phyloP scores from a whole-genome alignment of 2,329 filamentous ascomycete genomes.

The Hypoxylon sp. region DNA sequence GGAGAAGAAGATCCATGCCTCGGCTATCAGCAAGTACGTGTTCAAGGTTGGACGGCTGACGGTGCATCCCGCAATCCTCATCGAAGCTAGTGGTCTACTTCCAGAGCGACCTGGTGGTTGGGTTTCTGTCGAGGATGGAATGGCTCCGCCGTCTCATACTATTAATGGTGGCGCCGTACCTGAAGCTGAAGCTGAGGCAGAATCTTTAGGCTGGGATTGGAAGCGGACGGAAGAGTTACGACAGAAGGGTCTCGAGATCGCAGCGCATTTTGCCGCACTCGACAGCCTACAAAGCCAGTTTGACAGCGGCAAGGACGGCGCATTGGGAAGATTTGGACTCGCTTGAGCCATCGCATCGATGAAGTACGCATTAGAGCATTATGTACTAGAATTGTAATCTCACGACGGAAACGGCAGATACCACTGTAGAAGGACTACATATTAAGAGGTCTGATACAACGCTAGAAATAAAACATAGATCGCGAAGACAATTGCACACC shows the following conservation, averaged over 20 bases:
- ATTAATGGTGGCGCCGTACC: slow-evolving; percentile 58
- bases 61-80: slow-evolving; percentile 82
- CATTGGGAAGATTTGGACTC: slow-evolving; percentile 65
- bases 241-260: slow-evolving; percentile 69
- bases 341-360: slow-evolving; percentile 51
- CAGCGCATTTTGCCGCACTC: slow-evolving; percentile 69
- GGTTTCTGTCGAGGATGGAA: slow-evolving; percentile 60
- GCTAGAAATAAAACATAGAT: slow-evolving; percentile 33
- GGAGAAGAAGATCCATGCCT: slow-evolving; percentile 78
- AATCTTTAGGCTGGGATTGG: slow-evolving; percentile 70
- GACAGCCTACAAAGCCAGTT: slow-evolving; percentile 69
- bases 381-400: slow-evolving; percentile 15
- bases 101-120: slow-evolving; percentile 80
- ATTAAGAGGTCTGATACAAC: slow-evolving; percentile 14
- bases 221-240: slow-evolving; percentile 69
- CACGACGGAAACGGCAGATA: slow-evolving; percentile 28
- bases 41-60: slow-evolving; percentile 87
- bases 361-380: not conserved
- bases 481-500: slow-evolving; percentile 18
- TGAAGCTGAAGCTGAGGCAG: slow-evolving; percentile 59
- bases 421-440: slow-evolving; percentile 3
- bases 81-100: slow-evolving; percentile 80
- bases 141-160: slow-evolving; percentile 39
- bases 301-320: slow-evolving; percentile 67
- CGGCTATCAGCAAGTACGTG: slow-evolving; percentile 84